A percentile compares a stretch with the other conserved stretches of the same genome.
Evolutionary conservation across 2,329 filamentous ascomycete genomes (phyloP).

Genomic region (Botrytis medusae): DNA sequence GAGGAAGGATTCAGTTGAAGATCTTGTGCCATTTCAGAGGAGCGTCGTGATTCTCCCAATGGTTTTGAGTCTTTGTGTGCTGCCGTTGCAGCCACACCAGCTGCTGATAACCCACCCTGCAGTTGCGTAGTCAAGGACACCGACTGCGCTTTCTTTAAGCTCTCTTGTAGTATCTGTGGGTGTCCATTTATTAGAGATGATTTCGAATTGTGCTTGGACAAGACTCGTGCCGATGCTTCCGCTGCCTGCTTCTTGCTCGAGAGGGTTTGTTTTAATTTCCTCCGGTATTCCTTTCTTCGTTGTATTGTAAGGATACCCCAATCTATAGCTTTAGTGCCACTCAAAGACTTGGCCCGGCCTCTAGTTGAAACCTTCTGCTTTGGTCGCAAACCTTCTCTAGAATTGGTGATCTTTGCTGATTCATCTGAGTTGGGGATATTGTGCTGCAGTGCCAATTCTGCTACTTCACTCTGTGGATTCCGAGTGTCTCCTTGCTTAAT

Average conservation of each 20-base stretch:
- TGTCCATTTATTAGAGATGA: not conserved
- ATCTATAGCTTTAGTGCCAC: not conserved
- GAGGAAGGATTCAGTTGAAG: not conserved
- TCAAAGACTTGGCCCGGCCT: not conserved
- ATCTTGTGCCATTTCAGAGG: not conserved
- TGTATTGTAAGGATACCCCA: not conserved
- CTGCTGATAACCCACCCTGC: not conserved
- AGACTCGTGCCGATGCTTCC: not conserved
- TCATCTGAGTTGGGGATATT: not conserved
- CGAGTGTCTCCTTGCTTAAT: not conserved
- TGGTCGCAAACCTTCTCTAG: not conserved
- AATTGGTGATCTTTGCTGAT: not conserved
- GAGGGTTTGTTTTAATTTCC: not conserved
- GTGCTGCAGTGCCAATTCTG: not conserved
- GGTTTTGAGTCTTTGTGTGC: not conserved
- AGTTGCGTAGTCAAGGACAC: not conserved
- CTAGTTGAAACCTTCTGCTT: not conserved
- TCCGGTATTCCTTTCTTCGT: not conserved
- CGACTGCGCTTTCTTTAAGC: not conserved
- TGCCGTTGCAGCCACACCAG: not conserved
- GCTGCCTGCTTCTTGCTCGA: not conserved
- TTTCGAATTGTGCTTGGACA: not conserved
- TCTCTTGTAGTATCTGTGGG: not conserved
- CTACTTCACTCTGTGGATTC: not conserved
- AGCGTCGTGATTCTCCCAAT: not conserved